These are phyloP conservation scores for Ustilago xerochloae DNA, from an alignment of 1,284 basidiomycete species.

Conservation along the genomic window DNA sequence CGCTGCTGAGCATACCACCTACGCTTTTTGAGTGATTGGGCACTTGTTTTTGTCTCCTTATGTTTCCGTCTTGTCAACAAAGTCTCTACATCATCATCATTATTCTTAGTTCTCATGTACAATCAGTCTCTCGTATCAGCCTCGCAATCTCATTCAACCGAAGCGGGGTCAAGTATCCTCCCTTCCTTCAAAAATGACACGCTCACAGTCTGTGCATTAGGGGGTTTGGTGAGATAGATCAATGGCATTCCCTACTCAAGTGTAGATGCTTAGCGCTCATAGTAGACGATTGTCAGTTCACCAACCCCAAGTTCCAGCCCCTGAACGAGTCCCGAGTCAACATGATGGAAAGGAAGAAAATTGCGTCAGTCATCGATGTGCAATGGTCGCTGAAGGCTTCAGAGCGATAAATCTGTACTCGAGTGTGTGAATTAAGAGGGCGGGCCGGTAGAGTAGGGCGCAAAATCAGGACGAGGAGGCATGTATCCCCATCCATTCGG, in stretches of 20 bases:
- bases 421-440: conserved; percentile 9
- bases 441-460: conserved; percentile 43
- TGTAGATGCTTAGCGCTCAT: not conserved
- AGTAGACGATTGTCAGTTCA: conserved; percentile 3
- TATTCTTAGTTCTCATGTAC: conserved; percentile 23
- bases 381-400: too few relatives aligned
- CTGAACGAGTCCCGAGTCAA: conserved; percentile 2
- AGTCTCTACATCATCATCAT: conserved; percentile 5
- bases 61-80: conserved; percentile 2
- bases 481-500: conserved; percentile 25
- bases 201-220: not conserved
- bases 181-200: conserved; percentile 1
- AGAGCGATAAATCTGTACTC: too few relatives aligned
- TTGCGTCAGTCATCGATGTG: not conserved
- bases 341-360: not conserved
- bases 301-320: conserved; percentile 54
- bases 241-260: too few relatives aligned
- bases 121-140: conserved; percentile 35
- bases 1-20: not conserved
- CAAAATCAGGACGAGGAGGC: conserved; percentile 27
- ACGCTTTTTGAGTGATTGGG: conserved; percentile 2
- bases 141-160: conserved; percentile 57
- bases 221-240: not conserved
- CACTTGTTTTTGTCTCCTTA: conserved; percentile 10
- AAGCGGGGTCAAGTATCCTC: conserved; percentile 40